Percentiles rank a stretch among this genome's conserved stretches.
Evolutionary conservation across 139 green algal genomes (phyloP).

Genomic region (Astrephomene gubernaculifera): DNA sequence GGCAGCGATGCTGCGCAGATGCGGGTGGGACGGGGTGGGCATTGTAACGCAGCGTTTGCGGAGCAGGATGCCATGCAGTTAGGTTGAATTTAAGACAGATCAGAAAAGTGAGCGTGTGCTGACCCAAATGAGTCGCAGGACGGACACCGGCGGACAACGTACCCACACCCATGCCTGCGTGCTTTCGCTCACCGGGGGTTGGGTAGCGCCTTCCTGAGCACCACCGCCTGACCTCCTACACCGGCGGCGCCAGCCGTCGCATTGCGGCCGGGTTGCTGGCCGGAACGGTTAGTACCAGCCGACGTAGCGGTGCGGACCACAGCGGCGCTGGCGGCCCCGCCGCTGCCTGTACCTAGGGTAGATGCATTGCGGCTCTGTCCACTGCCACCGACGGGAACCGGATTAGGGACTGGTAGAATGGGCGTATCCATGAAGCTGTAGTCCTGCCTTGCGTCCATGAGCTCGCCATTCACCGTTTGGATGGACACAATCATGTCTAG

Average conservation of each 20-base stretch:
- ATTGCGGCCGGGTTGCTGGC: not conserved
- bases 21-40: no score
- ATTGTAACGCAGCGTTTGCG: no score
- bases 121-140: no score
- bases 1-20: no score
- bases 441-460: slow-evolving; percentile 20
- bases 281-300: no score
- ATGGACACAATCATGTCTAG: slow-evolving; percentile 58
- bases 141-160: no score
- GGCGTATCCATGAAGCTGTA: slow-evolving; percentile 43
- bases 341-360: not conserved
- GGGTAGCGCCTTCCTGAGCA: slow-evolving; percentile 57
- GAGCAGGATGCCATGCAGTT: no score
- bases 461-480: slow-evolving; percentile 4
- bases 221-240: not conserved
- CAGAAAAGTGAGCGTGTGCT: no score
- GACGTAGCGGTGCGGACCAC: no score
- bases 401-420: not conserved
- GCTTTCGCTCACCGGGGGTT: slow-evolving; percentile 65
- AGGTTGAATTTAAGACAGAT: no score
- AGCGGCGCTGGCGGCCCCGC: not conserved
- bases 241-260: no score
- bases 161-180: no score
- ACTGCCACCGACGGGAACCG: not conserved
- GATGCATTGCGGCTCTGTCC: not conserved